Evolutionary conservation across 2,329 filamentous ascomycete species (phyloP).

Genomic region (Colletotrichum sublineola): DNA sequence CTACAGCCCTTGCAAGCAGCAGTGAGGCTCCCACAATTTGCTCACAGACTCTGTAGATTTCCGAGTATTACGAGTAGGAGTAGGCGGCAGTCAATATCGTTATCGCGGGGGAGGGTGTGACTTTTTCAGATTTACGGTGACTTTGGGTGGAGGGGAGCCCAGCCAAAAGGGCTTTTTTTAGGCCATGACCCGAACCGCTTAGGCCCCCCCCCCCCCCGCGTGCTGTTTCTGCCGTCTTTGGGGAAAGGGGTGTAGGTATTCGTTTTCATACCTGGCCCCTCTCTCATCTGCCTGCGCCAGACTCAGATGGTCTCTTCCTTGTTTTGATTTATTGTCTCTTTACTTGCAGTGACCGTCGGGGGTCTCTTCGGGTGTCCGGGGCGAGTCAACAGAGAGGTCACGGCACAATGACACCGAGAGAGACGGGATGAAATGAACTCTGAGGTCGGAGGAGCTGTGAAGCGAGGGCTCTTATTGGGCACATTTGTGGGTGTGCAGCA

Average conservation of each 20-base stretch:
- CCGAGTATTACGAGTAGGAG: too few species aligned
- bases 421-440: conserved; percentile 17
- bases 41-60: too few species aligned
- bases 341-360: neutral
- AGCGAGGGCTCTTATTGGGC: neutral
- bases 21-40: neutral
- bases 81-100: conserved; percentile 25
- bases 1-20: conserved; percentile 16
- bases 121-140: neutral
- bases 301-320: conserved; percentile 1
- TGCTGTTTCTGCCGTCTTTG: conserved; percentile 8
- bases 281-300: conserved; percentile 23
- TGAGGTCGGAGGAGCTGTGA: neutral
- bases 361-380: neutral
- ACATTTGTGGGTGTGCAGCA: conserved; percentile 10
- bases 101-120: neutral
- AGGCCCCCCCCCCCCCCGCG: neutral
- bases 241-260: neutral
- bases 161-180: conserved; percentile 19
- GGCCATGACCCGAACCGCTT: conserved; percentile 15
- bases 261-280: neutral
- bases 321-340: neutral
- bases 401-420: conserved; percentile 5
- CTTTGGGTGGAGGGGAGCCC: conserved; percentile 17
- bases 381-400: conserved; percentile 7